Percentiles rank a stretch among this genome's conserved stretches.
Evolutionary conservation across 495 filamentous ascomycete genomes (phyloP).

Genomic region (Aspergillus homomorphus): DNA sequence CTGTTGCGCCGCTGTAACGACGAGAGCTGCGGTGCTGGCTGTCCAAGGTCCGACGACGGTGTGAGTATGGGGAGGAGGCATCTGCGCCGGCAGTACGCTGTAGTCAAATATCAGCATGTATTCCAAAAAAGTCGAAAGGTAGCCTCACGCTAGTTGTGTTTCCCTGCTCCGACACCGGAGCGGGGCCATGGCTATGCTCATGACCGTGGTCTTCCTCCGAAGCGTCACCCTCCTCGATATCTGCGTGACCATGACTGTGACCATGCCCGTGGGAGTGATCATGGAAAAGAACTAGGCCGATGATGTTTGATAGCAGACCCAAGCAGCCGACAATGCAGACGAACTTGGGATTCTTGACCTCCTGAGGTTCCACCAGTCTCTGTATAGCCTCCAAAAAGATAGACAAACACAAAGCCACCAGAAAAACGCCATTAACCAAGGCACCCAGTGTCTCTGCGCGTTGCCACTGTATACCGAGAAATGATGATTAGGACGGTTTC

Average conservation of each 20-base stretch:
- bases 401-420: conserved; percentile 90
- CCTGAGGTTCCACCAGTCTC: conserved; percentile 82
- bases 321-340: conserved; percentile 84
- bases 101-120: not conserved
- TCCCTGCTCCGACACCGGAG: conserved; percentile 42
- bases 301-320: conserved; percentile 83
- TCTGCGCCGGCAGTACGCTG: conserved; percentile 25
- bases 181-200: conserved; percentile 25
- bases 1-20: conserved; percentile 50
- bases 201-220: conserved; percentile 47
- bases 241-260: conserved; percentile 46
- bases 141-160: conserved; percentile 50
- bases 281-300: conserved; percentile 86
- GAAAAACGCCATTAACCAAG: conserved; percentile 92
- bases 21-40: conserved; percentile 48
- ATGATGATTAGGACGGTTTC: conserved; percentile 17
- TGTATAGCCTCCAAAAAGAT: conserved; percentile 94
- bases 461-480: conserved; percentile 66
- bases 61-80: conserved; percentile 28
- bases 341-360: conserved; percentile 75
- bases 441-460: conserved; percentile 97
- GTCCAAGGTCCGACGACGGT: conserved; percentile 32
- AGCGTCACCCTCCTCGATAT: conserved; percentile 31
- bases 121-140: conserved; percentile 21
- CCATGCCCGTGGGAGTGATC: conserved; percentile 87